Percentiles rank a stretch among this genome's conserved stretches.
phyloP scores from a whole-genome alignment of 2,329 filamentous ascomycete species.

The Arthroderma sp. region DNA sequence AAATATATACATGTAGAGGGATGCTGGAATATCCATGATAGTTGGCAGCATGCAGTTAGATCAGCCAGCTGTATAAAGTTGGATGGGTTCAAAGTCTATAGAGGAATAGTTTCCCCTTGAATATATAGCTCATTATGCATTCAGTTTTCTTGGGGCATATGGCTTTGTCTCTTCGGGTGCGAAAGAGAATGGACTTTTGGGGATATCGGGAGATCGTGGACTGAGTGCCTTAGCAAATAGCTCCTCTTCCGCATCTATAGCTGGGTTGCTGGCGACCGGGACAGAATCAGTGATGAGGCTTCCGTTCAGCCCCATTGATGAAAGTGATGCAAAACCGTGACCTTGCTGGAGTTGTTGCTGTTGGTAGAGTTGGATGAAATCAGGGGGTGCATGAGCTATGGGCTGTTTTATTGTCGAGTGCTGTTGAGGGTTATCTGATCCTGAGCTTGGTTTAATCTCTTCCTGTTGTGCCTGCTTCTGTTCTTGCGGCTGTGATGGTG shows the following conservation, averaged over 20 bases:
- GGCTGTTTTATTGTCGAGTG: conserved; percentile 9
- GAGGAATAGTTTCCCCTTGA: too few species aligned
- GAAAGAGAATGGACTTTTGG: conserved; percentile 66
- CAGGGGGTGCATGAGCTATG: conserved; percentile 27
- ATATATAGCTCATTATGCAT: conserved; percentile 4
- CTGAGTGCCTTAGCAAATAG: conserved; percentile 80
- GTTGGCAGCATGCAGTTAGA: too few species aligned
- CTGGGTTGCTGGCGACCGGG: conserved; percentile 8
- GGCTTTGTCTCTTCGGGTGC: conserved; percentile 27
- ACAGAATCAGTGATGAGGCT: too few species aligned
- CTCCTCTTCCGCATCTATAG: conserved; percentile 55
- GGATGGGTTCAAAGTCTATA: too few species aligned
- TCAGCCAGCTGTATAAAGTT: too few species aligned
- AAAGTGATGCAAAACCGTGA: conserved; percentile 9
- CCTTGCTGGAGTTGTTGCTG: conserved; percentile 21
- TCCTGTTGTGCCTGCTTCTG: conserved; percentile 4
- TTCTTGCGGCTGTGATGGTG: conserved; percentile 21
- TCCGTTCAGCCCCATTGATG: too few species aligned
- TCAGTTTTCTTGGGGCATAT: conserved; percentile 11
- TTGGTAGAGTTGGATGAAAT: conserved; percentile 16
- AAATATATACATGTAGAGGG: too few species aligned
- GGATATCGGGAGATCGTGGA: conserved; percentile 74
- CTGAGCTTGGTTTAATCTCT: not conserved
- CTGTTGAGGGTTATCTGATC: not conserved
- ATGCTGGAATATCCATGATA: too few species aligned